Evolutionary conservation across 2,329 filamentous ascomycete species (phyloP).

Genomic region (Colletotrichum lindemuthianum): DNA sequence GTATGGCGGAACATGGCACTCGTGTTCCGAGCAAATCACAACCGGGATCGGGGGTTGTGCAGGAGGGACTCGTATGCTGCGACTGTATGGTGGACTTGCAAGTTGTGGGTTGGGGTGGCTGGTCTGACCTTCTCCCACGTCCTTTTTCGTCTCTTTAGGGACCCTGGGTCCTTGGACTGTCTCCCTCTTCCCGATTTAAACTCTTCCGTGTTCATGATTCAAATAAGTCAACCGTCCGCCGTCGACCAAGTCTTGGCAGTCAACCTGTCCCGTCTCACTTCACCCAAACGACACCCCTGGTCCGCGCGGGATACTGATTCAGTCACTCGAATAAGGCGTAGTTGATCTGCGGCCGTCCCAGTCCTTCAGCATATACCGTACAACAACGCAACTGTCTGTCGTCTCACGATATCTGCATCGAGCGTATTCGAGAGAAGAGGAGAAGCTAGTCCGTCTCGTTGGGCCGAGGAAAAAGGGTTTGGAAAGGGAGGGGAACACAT

Average conservation of each 20-base stretch:
- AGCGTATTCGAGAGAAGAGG: too few relatives aligned
- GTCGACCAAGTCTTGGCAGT: constrained; percentile 19
- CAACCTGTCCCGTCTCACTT: neutral
- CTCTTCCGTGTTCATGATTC: constrained; percentile 3
- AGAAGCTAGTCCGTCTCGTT: too few relatives aligned
- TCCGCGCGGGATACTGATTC: neutral
- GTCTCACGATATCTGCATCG: neutral
- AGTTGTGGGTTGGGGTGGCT: constrained; percentile 1
- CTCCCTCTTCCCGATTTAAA: neutral
- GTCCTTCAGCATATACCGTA: neutral
- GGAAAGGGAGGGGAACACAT: neutral
- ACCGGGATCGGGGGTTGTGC: constrained; percentile 1
- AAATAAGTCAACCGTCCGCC: constrained; percentile 22
- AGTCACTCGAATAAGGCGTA: constrained; percentile 11
- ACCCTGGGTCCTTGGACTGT: neutral
- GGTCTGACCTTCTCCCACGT: neutral
- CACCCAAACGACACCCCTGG: neutral
- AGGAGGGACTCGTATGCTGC: too few relatives aligned
- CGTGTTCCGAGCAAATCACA: constrained; percentile 8
- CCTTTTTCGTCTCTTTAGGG: neutral
- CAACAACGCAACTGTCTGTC: neutral
- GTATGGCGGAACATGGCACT: too few relatives aligned
- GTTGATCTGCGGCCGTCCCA: constrained; percentile 28
- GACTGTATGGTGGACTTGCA: too few relatives aligned
- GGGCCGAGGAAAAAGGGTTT: too few relatives aligned